Evolutionary conservation across 1,284 basidiomycete genomes (phyloP).

Genomic region (Ganoderma lingzhi): DNA sequence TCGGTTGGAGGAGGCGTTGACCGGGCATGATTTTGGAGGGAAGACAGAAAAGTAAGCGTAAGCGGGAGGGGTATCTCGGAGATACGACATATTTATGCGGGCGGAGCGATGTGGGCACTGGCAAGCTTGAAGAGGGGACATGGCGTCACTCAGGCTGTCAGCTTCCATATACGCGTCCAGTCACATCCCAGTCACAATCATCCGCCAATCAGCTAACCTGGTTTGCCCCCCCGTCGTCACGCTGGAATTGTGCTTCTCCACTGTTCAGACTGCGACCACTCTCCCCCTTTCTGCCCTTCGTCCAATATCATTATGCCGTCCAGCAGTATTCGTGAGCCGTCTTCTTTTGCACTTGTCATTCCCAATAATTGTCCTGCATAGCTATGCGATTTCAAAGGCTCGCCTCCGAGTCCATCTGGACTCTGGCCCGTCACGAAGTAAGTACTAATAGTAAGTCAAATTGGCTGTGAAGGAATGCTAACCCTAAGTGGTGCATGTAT

Average conservation of each 20-base stretch:
- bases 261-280: too few relatives aligned
- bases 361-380: not conserved
- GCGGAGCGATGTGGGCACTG: not conserved
- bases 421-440: not conserved
- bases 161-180: conserved; percentile 24
- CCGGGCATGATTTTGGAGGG: conserved; percentile 56
- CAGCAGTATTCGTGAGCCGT: not conserved
- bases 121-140: not conserved
- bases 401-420: not conserved
- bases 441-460: too few relatives aligned
- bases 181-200: conserved; percentile 18
- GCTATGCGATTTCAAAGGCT: not conserved
- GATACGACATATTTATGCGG: conserved; percentile 30
- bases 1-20: conserved; percentile 61
- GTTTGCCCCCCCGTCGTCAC: not conserved
- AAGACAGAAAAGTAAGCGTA: not conserved
- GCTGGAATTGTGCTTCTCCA: not conserved
- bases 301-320: not conserved
- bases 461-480: not conserved
- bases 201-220: conserved; percentile 15
- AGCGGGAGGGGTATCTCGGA: conserved; percentile 9
- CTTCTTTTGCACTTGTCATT: too few relatives aligned
- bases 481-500: not conserved
- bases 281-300: not conserved
- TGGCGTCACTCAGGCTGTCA: conserved; percentile 1